Conservation (phyloP, 1,284 basidiomycete genomes). For the Sporisorium sorghi region DNA sequence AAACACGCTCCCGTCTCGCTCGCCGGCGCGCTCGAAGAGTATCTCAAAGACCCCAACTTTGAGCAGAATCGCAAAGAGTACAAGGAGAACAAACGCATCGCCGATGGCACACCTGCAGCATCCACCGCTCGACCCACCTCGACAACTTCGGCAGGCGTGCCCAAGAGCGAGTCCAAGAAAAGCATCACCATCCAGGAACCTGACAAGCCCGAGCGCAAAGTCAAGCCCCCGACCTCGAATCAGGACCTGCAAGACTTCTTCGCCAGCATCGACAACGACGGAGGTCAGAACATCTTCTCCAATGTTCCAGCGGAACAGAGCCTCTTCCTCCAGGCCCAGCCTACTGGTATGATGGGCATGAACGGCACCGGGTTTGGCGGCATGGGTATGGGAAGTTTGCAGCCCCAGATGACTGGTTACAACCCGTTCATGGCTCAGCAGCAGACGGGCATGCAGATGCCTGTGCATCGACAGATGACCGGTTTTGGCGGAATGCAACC, state of each 20-base stretch:
- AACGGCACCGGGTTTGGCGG: constrained; percentile 31
- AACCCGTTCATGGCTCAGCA: constrained; percentile 70
- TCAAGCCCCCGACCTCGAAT: constrained; percentile 56
- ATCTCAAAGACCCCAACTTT: constrained; percentile 93
- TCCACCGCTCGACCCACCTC: constrained; percentile 19
- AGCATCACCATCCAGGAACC: constrained; percentile 56
- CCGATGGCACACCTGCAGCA: constrained; percentile 73
- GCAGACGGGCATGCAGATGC: constrained; percentile 43
- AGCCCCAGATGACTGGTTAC: constrained; percentile 70
- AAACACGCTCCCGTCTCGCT: constrained; percentile 95
- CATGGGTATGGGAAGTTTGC: constrained; percentile 71
- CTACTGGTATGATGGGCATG: constrained; percentile 55
- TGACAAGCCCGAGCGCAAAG: constrained; percentile 46
- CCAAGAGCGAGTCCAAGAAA: constrained; percentile 52
- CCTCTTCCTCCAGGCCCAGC: constrained; percentile 55
- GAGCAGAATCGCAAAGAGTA: constrained; percentile 93
- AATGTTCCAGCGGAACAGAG: constrained; percentile 44
- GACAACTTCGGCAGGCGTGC: constrained; percentile 21
- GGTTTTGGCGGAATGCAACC: constrained; percentile 70
- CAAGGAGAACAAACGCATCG: constrained; percentile 82
- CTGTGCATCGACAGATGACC: constrained; percentile 75
- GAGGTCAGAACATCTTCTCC: constrained; percentile 79
- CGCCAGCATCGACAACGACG: constrained; percentile 85
- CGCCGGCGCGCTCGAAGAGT: constrained; percentile 92
- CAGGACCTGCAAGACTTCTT: constrained; percentile 86